Conservation (phyloP, 148 eudicot species). For the Chenopodium quinoa region DNA sequence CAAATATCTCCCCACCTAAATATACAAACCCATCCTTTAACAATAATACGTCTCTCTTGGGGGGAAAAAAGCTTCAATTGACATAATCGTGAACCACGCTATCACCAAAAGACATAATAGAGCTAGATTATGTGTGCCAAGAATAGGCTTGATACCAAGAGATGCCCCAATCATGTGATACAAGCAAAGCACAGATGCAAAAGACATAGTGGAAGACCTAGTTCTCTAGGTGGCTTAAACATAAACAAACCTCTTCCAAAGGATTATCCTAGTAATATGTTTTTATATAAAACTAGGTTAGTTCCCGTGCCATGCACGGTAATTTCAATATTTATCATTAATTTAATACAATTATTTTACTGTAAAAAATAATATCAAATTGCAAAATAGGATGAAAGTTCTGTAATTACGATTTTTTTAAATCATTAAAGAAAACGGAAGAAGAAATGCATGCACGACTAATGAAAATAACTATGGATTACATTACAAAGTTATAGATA, state of each 20-base stretch:
- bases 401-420: no score
- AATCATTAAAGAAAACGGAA: no score
- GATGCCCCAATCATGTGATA: neutral
- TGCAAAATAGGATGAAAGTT: no score
- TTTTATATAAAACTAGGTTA: neutral
- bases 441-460: no score
- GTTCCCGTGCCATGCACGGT: no score
- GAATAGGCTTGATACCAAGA: neutral
- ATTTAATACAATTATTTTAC: no score
- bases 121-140: neutral
- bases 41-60: neutral
- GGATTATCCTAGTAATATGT: conserved; percentile 3
- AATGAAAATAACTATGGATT: no score
- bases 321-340: no score
- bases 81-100: neutral
- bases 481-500: no score
- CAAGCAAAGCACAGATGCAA: neutral
- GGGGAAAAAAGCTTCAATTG: neutral
- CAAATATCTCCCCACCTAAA: neutral
- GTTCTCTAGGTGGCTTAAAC: neutral
- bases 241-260: neutral
- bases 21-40: neutral
- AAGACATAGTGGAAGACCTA: no score
- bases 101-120: neutral
- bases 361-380: no score